These are phyloP conservation scores for Pelargonium citronellum DNA, from an alignment of 441 rosid species.

Conservation along the genomic window DNA sequence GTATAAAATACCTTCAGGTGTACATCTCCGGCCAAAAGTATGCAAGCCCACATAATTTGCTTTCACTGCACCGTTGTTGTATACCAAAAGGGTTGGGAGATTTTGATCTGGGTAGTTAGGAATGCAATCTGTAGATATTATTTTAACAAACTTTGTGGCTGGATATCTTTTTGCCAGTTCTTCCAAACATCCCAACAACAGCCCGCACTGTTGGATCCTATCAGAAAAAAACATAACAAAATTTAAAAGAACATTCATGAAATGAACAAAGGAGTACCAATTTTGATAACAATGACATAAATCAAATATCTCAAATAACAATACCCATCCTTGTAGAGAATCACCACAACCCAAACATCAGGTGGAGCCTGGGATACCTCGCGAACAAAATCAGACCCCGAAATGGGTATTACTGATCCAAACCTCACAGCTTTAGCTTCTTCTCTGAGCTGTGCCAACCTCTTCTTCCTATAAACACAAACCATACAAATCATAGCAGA, in stretches of 20 bases:
- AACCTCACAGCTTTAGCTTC: conserved; percentile 52
- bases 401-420: conserved; percentile 78
- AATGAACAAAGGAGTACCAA: not conserved
- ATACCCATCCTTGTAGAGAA: conserved; percentile 93
- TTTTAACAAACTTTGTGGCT: conserved; percentile 87
- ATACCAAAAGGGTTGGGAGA: conserved; percentile 86
- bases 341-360: conserved; percentile 90
- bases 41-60: conserved; percentile 75
- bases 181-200: conserved; percentile 69
- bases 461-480: conserved; percentile 67
- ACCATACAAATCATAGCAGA: not conserved
- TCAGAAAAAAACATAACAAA: too few relatives aligned
- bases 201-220: conserved; percentile 67
- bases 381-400: conserved; percentile 79
- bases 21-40: conserved; percentile 84
- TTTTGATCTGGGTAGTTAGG: conserved; percentile 86
- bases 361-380: conserved; percentile 89
- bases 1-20: conserved; percentile 68
- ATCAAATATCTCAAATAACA: not conserved
- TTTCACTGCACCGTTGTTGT: conserved; percentile 82
- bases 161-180: conserved; percentile 77
- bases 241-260: not conserved
- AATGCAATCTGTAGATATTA: conserved; percentile 92
- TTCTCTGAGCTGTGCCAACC: conserved; percentile 75
- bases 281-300: not conserved